Conservation (phyloP, 2,329 filamentous ascomycete species). For the Aspergillus tubingensis region DNA sequence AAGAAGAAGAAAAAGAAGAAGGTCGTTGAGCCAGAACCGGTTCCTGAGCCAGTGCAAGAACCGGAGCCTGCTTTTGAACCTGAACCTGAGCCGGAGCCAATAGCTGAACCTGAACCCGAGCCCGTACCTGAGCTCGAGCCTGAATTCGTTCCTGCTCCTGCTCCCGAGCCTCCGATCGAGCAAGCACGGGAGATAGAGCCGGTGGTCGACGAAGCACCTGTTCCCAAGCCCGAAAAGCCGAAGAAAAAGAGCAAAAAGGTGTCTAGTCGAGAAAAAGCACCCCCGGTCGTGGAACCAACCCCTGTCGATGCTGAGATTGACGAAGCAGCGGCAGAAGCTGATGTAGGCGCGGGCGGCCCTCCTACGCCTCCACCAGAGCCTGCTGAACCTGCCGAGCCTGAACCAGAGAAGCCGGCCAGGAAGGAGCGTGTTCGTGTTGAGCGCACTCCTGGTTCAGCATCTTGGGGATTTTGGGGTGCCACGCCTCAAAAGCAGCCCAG, state of each 20-base stretch:
- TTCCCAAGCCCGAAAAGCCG: constrained; percentile 29
- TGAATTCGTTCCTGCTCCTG: constrained; percentile 17
- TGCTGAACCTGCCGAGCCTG: constrained; percentile 57
- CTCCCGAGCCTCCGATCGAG: constrained; percentile 19
- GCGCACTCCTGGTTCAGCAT: constrained; percentile 64
- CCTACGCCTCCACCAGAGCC: constrained; percentile 57
- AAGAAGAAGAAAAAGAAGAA: constrained; percentile 34
- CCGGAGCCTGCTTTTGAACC: constrained; percentile 29
- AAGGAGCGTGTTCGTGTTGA: constrained; percentile 78
- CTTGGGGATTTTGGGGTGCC: constrained; percentile 76
- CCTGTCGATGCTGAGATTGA: constrained; percentile 48
- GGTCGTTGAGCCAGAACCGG: constrained; percentile 34
- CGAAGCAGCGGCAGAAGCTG: constrained; percentile 24
- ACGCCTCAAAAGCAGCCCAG: constrained; percentile 51
- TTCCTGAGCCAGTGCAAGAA: constrained; percentile 31
- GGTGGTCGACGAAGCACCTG: constrained; percentile 29
- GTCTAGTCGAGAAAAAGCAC: constrained; percentile 14
- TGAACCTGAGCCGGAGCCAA: constrained; percentile 17
- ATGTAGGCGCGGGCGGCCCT: constrained; percentile 32
- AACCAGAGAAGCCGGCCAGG: constrained; percentile 58
- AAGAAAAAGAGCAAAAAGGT: constrained; percentile 41
- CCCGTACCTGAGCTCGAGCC: constrained; percentile 32
- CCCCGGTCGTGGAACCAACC: constrained; percentile 49
- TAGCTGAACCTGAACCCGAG: constrained; percentile 24
- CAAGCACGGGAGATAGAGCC: constrained; percentile 20